Percentiles rank a stretch among this genome's conserved stretches.
Conservation (phyloP, 345 rosid species). For the Salix udensis region DNA sequence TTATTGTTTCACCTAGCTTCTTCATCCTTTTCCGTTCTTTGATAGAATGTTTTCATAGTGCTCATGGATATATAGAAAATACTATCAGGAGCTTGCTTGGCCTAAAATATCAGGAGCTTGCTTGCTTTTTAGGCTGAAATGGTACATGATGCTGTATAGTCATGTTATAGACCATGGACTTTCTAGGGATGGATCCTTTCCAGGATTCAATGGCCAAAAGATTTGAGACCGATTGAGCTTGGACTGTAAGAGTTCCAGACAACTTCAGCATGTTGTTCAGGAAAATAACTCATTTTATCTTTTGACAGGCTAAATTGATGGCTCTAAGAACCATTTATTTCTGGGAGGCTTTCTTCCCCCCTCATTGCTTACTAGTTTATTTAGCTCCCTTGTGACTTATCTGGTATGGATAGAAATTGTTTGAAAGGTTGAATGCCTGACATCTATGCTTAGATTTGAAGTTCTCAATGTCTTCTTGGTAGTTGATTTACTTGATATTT, state of each 20-base stretch:
- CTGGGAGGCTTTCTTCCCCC: background rate
- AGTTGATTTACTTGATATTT: constrained; percentile 3
- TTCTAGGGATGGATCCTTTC: background rate
- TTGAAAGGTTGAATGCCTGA: constrained; percentile 4
- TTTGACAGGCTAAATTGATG: background rate
- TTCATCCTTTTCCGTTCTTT: background rate
- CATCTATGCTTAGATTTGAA: background rate
- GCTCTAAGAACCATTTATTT: background rate
- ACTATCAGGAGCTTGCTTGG: background rate
- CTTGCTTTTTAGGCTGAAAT: background rate
- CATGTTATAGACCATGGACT: background rate
- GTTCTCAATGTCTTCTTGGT: background rate
- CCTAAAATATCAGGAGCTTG: background rate
- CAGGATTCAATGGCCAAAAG: background rate
- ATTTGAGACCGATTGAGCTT: background rate
- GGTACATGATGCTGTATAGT: background rate
- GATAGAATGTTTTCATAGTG: background rate
- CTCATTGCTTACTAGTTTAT: background rate
- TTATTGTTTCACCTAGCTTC: background rate
- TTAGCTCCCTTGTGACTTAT: background rate
- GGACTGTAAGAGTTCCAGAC: background rate
- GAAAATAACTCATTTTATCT: background rate
- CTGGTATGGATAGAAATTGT: background rate
- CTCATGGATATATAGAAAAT: background rate
- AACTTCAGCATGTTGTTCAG: background rate